Base-by-base conservation (phyloP, 2,329 filamentous ascomycete genomes). In the Monilinia laxa region DNA sequence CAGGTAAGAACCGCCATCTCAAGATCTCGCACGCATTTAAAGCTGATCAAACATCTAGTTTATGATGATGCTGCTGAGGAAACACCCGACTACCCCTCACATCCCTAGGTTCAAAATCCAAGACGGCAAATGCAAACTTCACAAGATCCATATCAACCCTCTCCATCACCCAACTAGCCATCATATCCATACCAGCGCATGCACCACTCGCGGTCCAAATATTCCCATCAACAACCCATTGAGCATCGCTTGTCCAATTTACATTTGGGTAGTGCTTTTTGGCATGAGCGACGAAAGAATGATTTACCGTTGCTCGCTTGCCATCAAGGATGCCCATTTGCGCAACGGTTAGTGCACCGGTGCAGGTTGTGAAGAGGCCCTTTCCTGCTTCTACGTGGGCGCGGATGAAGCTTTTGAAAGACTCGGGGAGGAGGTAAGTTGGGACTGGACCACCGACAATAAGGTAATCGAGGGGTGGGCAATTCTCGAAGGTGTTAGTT, bases 141-240 rank as follows among this genome's bases (percentile, higher is more conserved):
- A 67, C 67, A 51, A 75, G 4, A 25, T 74, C 70, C 65, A 67
- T 55, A 1, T 68, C 70, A 69, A 68, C 74, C 47, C 69, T 71
- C 66, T 71, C 49, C 20, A 65, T 69, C 4, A 75, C 68, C 73
- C 73, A 75, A 38, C 70, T 55, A 14, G 72, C 69, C 47, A 75
- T 69, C 73, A 75, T 75, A 67, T 75, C 73, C 73, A 81, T 82
- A 0, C 80, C 81, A 6, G 81, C 80, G 20, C 79, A 72, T 0
- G 81, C 79, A 18, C 81, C 81, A 1, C 77, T 77, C 0, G 77
- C 78, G 2, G 81, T 83, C 81, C 81, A 83, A 40, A 82, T 75
- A 49, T 82, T 81, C 0, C 76, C 78, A 59, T 82, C 80, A 0
- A 79, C 66, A 65, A 81, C 73, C 80, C 81, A 83, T 68, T 82